Base-by-base conservation (phyloP, 345 rosid genomes). In the Rhizophora mangle region DNA sequence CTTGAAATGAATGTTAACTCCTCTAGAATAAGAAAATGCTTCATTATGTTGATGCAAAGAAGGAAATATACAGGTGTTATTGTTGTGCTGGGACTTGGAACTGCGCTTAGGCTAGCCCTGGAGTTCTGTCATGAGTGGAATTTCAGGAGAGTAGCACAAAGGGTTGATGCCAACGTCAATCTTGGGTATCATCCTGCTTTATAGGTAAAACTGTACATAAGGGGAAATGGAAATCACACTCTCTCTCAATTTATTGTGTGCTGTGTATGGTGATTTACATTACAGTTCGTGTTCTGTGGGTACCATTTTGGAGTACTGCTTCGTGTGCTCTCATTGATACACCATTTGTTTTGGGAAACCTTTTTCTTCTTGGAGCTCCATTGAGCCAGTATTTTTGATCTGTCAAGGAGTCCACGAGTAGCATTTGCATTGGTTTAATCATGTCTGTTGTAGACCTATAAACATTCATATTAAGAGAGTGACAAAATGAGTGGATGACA, bases 11-110 rank as follows among this genome's bases (percentile, higher is more conserved):
- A 22, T 51, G 62, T 43, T 34, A 18, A 6, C 60, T 39, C 39
- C 39, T 62, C 47, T 26, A 8, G 20, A 61, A 31, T 60, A 13
- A 36, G 27, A 62, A 24, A 27, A 30, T 64, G 65, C 64, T 59
- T 67, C n/a, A 31, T 69, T 72, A 46, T 54, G 36, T 62, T 62
- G 74, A 64, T 62, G 26, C 61, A 47, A 19, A 56, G 31, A 55
- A 32, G 39, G 29, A 29, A 36, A 71, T 32, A 31, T 65, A 26
- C 83, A 92, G 97, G 97, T 76, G 92, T 93, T 37, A 88, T 93
- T 67, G 89, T 90, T 24, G 90, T 93, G 79, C 89, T 93, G n/a
- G 98, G 98, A 15, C 85, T 93, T 60, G 97, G 97, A 78, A 90
- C 98, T 6, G 92, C 93, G 1, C 80, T 93, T 51, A 80, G 97